phyloP scores from a whole-genome alignment of 805 yeast genomes.

The Jamesozyma jinghongensis region DNA sequence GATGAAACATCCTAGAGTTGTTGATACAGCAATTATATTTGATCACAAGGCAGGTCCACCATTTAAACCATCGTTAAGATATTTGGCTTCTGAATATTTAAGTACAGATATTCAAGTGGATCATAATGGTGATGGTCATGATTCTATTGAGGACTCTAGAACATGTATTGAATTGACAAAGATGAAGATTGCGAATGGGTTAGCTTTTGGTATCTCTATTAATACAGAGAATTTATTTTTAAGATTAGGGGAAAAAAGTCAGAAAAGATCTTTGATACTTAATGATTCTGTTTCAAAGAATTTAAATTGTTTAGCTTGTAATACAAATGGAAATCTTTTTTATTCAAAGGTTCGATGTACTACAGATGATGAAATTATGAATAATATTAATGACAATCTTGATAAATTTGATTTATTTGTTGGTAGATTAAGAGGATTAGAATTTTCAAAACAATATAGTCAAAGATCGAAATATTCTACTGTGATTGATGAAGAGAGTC shows the following conservation, averaged over 20 bases:
- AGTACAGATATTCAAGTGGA: conserved; percentile 56
- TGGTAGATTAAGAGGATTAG: conserved; percentile 52
- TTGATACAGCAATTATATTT: conserved; percentile 71
- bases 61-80: conserved; percentile 64
- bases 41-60: conserved; percentile 85
- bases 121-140: conserved; percentile 53
- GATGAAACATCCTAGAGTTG: conserved; percentile 60
- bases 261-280: conserved; percentile 26
- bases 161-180: conserved; percentile 74
- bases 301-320: background rate
- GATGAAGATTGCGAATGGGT: conserved; percentile 59
- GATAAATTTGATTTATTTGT: conserved; percentile 41
- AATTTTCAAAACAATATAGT: conserved; percentile 33
- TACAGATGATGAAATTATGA: conserved; percentile 53
- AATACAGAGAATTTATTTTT: conserved; percentile 37
- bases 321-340: background rate
- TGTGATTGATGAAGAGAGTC: conserved; percentile 1
- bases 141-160: conserved; percentile 75
- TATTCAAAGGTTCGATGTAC: conserved; percentile 33
- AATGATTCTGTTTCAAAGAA: conserved; percentile 29
- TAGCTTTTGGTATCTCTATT: conserved; percentile 47
- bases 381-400: conserved; percentile 32
- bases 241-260: conserved; percentile 27
- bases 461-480: conserved; percentile 13
- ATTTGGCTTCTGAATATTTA: conserved; percentile 52